Percentiles rank a stretch among this genome's conserved stretches.
Evolutionary conservation across 306 rosid genomes (phyloP).

Genomic region (Oemleria cerasiformis): DNA sequence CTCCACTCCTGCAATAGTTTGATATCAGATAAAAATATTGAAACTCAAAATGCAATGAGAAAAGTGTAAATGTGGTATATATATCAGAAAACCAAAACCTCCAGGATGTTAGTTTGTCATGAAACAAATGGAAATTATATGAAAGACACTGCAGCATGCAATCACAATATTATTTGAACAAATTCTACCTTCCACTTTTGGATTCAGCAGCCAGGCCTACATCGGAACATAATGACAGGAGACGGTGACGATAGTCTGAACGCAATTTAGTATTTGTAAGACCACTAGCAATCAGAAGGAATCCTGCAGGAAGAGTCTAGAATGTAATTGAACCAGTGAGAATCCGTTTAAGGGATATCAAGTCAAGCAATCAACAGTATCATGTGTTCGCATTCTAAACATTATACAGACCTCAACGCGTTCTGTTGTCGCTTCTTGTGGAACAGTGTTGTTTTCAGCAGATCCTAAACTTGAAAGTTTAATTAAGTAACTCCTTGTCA

Average conservation of each 20-base stretch:
- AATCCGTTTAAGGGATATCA: constrained; percentile 42
- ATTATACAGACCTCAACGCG: constrained; percentile 80
- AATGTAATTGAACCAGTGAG: constrained; percentile 92
- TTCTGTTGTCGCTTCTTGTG: constrained; percentile 85
- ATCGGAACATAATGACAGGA: constrained; percentile 92
- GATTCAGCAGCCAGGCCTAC: constrained; percentile 99
- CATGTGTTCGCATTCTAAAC: constrained; percentile 24
- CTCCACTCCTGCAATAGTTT: constrained; percentile 81
- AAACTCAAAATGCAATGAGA: constrained; percentile 25
- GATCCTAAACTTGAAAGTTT: constrained; percentile 89
- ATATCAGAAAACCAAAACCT: constrained; percentile 22
- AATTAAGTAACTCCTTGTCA: constrained; percentile 93
- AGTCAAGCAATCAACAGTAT: constrained; percentile 41
- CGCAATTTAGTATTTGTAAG: constrained; percentile 66
- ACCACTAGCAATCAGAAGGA: constrained; percentile 75
- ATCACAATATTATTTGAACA: constrained; percentile 20
- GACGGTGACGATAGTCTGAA: constrained; percentile 84
- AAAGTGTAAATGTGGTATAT: constrained; percentile 13
- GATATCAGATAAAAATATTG: constrained; percentile 38
- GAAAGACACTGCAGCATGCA: constrained; percentile 12
- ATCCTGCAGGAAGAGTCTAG: constrained; percentile 99
- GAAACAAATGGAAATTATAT: constrained; percentile 9
- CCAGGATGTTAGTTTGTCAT: constrained; percentile 10
- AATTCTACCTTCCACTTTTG: constrained; percentile 85
- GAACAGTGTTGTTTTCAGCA: constrained; percentile 86